These are phyloP conservation scores for Limonium bicolor DNA, from an alignment of 148 eudicot genomes.

Conservation along the genomic window DNA sequence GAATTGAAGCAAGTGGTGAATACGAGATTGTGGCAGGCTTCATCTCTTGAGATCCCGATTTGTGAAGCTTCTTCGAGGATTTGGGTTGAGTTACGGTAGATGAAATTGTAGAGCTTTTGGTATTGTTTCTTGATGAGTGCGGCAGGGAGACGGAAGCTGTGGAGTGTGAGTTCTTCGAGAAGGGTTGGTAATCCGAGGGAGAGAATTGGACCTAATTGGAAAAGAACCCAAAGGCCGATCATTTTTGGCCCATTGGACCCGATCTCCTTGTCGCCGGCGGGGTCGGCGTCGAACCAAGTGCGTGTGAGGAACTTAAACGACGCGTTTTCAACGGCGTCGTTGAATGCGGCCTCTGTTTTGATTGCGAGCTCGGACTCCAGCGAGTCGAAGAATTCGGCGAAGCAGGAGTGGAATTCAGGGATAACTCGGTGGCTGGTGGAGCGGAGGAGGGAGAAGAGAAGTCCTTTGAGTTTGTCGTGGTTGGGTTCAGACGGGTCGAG, in stretches of 20 bases:
- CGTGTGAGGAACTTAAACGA: conserved; percentile 54
- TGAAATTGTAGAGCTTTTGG: conserved; percentile 45
- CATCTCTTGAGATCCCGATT: conserved; percentile 54
- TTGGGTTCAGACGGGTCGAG: conserved; percentile 81
- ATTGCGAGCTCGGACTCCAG: conserved; percentile 39
- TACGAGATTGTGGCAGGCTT: conserved; percentile 65
- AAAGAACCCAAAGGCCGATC: conserved; percentile 44
- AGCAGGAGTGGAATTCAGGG: conserved; percentile 52
- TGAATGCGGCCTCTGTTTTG: conserved; percentile 38
- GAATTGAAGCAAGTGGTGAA: conserved; percentile 87
- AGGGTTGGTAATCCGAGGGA: conserved; percentile 49
- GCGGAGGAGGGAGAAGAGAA: conserved; percentile 34
- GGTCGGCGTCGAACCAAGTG: conserved; percentile 29
- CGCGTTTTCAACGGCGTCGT: conserved; percentile 44
- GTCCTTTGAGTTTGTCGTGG: conserved; percentile 54
- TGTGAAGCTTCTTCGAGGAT: conserved; percentile 44
- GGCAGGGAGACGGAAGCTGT: conserved; percentile 40
- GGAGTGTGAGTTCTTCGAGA: conserved; percentile 43
- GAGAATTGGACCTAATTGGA: conserved; percentile 50
- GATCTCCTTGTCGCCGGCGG: conserved; percentile 32
- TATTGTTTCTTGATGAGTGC: conserved; percentile 45
- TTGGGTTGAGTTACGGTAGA: conserved; percentile 20
- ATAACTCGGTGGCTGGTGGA: conserved; percentile 35
- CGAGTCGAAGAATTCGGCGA: conserved; percentile 25
- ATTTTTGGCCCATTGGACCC: conserved; percentile 45